Percentiles rank a stretch among this genome's conserved stretches.
phyloP scores from a whole-genome alignment of 495 filamentous ascomycete genomes.

The Articulospora tetracladia region DNA sequence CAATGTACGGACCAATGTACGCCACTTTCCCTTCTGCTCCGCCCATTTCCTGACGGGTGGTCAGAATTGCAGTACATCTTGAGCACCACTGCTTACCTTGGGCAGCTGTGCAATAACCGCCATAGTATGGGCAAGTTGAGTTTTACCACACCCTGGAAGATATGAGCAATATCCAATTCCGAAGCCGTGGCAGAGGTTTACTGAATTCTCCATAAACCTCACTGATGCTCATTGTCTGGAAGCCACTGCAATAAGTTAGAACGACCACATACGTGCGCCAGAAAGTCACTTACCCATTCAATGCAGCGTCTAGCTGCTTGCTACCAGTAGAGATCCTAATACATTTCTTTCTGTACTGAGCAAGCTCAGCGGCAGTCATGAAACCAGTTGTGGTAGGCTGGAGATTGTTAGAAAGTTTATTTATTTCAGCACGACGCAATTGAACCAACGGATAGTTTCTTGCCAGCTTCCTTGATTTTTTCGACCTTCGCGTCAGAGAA shows the following conservation, averaged over 20 bases:
- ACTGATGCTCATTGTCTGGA: constrained; percentile 78
- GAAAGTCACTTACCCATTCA: constrained; percentile 51
- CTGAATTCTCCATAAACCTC: constrained; percentile 76
- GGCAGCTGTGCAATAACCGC: constrained; percentile 60
- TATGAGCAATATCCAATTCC: neutral
- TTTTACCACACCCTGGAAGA: constrained; percentile 61
- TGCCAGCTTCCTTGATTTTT: constrained; percentile 74
- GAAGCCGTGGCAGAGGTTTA: constrained; percentile 17
- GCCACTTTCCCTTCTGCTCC: constrained; percentile 77
- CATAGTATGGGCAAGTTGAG: constrained; percentile 66
- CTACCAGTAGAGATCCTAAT: constrained; percentile 70
- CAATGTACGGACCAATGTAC: constrained; percentile 52
- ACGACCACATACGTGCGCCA: neutral
- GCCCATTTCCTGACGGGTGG: constrained; percentile 51
- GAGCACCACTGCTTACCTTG: constrained; percentile 25
- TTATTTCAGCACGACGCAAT: neutral
- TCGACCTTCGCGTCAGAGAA: constrained; percentile 82
- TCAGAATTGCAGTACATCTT: neutral
- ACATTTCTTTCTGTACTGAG: constrained; percentile 63
- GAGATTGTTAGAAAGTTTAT: constrained; percentile 6
- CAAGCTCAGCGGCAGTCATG: constrained; percentile 70
- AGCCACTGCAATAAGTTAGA: constrained; percentile 46
- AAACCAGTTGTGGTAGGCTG: constrained; percentile 68
- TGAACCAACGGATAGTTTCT: constrained; percentile 60
- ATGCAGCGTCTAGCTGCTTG: constrained; percentile 70